Evolutionary conservation across 2,329 filamentous ascomycete species (phyloP).

Genomic region (Pyricularia grisea): DNA sequence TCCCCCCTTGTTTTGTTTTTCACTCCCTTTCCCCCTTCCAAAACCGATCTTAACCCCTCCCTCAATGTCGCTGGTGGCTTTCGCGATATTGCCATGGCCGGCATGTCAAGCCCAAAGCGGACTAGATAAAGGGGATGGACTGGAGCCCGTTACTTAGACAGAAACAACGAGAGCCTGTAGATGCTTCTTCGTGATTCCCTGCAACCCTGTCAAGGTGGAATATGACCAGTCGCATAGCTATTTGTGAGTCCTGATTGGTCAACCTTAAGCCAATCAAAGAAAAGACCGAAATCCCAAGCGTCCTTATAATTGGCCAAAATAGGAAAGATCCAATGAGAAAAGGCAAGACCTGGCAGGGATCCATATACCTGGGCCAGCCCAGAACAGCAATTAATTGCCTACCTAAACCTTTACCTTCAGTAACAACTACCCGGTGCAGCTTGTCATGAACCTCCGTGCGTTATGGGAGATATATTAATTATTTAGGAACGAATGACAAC

Average conservation of each 20-base stretch:
- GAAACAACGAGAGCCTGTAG: conserved; percentile 21
- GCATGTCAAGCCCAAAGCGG: conserved; percentile 9
- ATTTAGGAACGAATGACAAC: background rate
- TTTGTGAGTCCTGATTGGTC: conserved; percentile 16
- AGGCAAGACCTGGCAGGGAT: background rate
- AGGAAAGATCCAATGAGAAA: background rate
- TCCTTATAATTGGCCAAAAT: conserved; percentile 1
- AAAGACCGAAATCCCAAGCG: conserved; percentile 2
- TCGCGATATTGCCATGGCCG: conserved; percentile 2
- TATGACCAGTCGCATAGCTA: conserved; percentile 8
- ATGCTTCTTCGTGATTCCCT: conserved; percentile 12
- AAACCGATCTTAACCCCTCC: background rate
- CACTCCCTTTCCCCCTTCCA: background rate
- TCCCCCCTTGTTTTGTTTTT: background rate
- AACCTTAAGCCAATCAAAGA: background rate
- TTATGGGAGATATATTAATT: background rate
- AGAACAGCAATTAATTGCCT: background rate
- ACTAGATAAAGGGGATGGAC: conserved; percentile 9
- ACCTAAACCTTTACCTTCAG: background rate
- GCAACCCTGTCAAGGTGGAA: conserved; percentile 15
- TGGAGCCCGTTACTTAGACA: conserved; percentile 7
- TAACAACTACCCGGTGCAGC: background rate
- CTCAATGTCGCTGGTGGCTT: background rate
- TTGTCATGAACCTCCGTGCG: background rate
- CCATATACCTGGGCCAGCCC: background rate